Evolutionary conservation across 768 basidiomycete genomes (phyloP).

Genomic region (Boletus rubropictus): DNA sequence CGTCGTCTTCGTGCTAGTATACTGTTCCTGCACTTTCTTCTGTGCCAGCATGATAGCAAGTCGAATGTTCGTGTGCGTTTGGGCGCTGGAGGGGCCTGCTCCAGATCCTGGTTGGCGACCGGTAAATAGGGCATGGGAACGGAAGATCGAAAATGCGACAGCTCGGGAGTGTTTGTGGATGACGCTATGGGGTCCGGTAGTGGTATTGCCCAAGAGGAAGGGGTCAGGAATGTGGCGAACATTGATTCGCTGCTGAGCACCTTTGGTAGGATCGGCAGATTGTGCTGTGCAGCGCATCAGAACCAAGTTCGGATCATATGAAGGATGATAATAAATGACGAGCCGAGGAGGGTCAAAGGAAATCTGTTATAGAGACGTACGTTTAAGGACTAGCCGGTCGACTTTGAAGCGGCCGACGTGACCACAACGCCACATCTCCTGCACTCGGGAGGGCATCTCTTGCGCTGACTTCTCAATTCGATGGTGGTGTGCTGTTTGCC

Average conservation of each 20-base stretch:
- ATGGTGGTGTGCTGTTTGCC: constrained; percentile 16
- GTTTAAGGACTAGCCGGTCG: constrained; percentile 36
- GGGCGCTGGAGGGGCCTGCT: constrained; percentile 7
- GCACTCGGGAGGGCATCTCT: constrained; percentile 25
- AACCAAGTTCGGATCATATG: not conserved
- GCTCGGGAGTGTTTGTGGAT: constrained; percentile 82
- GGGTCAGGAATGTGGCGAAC: constrained; percentile 52
- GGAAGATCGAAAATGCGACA: constrained; percentile 72
- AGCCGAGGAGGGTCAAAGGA: constrained; percentile 4
- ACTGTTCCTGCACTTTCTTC: constrained; percentile 71
- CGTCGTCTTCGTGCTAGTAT: constrained; percentile 70
- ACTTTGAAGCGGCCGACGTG: constrained; percentile 63
- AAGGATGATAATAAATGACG: not conserved
- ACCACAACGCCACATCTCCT: constrained; percentile 65
- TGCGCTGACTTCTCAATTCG: constrained; percentile 13
- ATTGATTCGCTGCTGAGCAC: constrained; percentile 63
- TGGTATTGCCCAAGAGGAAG: constrained; percentile 36
- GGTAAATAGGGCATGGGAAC: constrained; percentile 43
- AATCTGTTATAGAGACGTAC: constrained; percentile 28
- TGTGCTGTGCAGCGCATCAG: constrained; percentile 23
- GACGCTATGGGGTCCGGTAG: constrained; percentile 56
- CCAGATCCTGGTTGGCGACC: constrained; percentile 9
- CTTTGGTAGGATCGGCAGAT: constrained; percentile 47
- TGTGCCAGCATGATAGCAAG: constrained; percentile 59
- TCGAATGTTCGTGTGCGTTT: constrained; percentile 26